These are phyloP conservation scores for Schoenoplectus triqueter DNA, from an alignment of 202 grass and related monocot genomes.

Conservation along the genomic window DNA sequence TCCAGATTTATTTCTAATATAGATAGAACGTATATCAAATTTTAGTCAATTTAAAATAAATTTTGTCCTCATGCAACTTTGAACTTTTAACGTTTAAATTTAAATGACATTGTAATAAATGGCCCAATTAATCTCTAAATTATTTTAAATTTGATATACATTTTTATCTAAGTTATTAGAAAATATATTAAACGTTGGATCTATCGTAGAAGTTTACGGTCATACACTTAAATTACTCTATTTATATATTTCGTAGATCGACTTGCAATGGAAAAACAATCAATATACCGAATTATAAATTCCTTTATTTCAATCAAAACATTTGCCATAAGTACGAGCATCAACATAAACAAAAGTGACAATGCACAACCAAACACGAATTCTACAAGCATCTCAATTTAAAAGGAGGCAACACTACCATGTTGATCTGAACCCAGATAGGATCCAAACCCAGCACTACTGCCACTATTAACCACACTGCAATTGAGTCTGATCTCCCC, in stretches of 20 bases:
- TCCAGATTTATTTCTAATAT: too few species aligned
- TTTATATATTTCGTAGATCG: not conserved
- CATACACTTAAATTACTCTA: too few species aligned
- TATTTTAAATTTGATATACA: too few species aligned
- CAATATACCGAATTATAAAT: not conserved
- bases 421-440: slow-evolving; percentile 14
- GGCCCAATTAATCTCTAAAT: too few species aligned
- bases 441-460: slow-evolving; percentile 18
- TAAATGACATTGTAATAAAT: too few species aligned
- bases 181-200: too few species aligned
- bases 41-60: too few species aligned
- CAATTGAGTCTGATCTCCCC: slow-evolving; percentile 71
- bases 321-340: not conserved
- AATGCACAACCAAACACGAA: slow-evolving; percentile 1
- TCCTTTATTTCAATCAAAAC: slow-evolving; percentile 12
- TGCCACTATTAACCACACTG: slow-evolving; percentile 57
- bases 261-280: not conserved
- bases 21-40: too few species aligned
- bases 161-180: too few species aligned
- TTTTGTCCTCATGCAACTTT: too few species aligned
- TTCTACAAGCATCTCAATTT: slow-evolving; percentile 28
- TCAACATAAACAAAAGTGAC: not conserved
- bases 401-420: slow-evolving; percentile 11
- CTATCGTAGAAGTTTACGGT: too few species aligned
- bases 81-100: too few species aligned